phyloP scores from a whole-genome alignment of 495 filamentous ascomycete species.

The Neurospora sp. region DNA sequence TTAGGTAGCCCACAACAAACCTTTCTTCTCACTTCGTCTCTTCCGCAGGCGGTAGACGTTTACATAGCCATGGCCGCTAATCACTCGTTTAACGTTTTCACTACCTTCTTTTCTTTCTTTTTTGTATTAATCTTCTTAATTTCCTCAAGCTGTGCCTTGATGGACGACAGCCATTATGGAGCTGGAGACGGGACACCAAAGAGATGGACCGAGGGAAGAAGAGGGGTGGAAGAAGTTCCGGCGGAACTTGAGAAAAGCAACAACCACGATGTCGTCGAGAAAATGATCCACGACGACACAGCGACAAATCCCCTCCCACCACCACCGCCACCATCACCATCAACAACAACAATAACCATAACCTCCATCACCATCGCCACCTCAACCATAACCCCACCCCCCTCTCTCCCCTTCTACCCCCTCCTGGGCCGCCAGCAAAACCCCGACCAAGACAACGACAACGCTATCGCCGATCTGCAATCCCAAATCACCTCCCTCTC shows the following conservation, averaged over 20 bases:
- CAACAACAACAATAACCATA: background rate
- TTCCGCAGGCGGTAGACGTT: background rate
- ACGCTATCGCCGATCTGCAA: constrained; percentile 24
- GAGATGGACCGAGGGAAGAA: background rate
- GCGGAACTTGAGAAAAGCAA: background rate
- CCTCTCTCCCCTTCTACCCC: background rate
- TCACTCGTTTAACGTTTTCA: constrained; percentile 2
- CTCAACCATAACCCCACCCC: background rate
- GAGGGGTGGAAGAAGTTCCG: background rate
- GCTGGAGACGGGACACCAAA: background rate
- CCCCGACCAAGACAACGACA: constrained; percentile 22
- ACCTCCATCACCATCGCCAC: background rate
- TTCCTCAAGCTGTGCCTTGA: constrained; percentile 16
- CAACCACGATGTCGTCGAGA: background rate
- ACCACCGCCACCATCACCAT: background rate
- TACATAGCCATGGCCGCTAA: constrained; percentile 4
- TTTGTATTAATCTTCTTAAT: constrained; percentile 5
- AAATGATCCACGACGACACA: background rate
- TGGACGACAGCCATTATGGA: background rate
- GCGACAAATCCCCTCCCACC: background rate
- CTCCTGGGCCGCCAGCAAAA: constrained; percentile 6
- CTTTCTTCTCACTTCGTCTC: background rate
- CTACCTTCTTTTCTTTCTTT: constrained; percentile 1
- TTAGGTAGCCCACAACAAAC: background rate
- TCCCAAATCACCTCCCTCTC: constrained; percentile 32